Base-by-base conservation (phyloP, 306 rosid genomes). In the Acacia melanoxylon region DNA sequence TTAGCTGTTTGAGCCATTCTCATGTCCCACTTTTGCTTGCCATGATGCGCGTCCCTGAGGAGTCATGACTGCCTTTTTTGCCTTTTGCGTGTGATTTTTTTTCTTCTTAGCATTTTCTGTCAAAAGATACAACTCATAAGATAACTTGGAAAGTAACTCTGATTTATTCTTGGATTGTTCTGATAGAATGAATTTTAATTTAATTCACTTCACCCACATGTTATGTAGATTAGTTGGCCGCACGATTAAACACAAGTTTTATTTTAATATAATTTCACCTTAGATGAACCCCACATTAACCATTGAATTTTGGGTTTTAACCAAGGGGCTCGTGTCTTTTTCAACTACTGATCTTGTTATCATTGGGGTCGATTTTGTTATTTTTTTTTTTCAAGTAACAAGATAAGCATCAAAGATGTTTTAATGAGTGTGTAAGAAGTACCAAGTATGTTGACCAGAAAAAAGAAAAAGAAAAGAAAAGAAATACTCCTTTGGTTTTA, bases 11-110 rank as follows among this genome's bases (percentile, higher is more conserved):
- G 16, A 65, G 75, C 70, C 16, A 75, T 65, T 81, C 49, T 35
- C 8, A 19, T 74, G 51, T 66, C 81, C 79, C 61, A 14, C 69
- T 33, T 31, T 62, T 63, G 71, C 40, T 62, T 68, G 67, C 31
- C 59, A 71, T 72, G 78, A 82, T 74, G 70, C 78, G 80, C 78
- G 80, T 65, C 58, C 82, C 76, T 74, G 29, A 44, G 51, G 76
- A 31, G 67, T 76, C 61, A 10, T 16, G 51, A 10, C 51, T 40
- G 15, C 84, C 74, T 81, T 79, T 79, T 59, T 58, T 29, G 74
- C 80, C n/a, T 54, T 65, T 80, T 78, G 86, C 92, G 85, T 88
- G 89, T 86, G 89, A 83, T 70, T 83, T 75, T 81, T 68, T 81
- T 77, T 6, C 73, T 24, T 74, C 52, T 76, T 79, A 78, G 81